Evolutionary conservation across 805 yeast genomes (phyloP), one percentile per base, ranked within the genome.

Genomic region (Saccharomyces paradoxus): DNA sequence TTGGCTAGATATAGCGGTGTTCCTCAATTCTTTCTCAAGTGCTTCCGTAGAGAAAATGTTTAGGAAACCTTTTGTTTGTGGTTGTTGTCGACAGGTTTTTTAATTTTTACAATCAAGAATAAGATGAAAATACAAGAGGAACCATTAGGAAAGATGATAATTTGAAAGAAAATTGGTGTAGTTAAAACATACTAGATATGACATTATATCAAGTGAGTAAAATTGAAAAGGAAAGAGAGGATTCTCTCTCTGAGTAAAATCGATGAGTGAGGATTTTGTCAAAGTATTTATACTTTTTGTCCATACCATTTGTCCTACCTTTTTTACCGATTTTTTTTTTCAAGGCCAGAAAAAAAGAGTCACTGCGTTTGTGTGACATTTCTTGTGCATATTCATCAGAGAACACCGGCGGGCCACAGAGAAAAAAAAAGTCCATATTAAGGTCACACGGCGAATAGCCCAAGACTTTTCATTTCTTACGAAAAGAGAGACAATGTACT

Each of bases 141-240:
- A 28, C 29, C 22, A 22, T 7, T 9, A 27, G 9, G 28, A 44
- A 50, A 27, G 48, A 53, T 41, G 54, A 53, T 56, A 54, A 48
- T 28, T 17, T 51, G 51, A 60, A 60, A 60, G 53, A 50, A 56
- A 60, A 60, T 51, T 60, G 57, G 59, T 59, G 49, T 59, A 53
- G 52, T 54, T 53, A 41, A 56, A 61, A 59, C 56, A 59, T 55
- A 54, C 60, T 37, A 17, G 44, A 29, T 24, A 37, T 37, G 44
- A 37, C 7, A 37, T 37, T 37, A 17, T 9, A n/a, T 6, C 17
- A 37, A 37, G 1, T 17, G 13, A 37, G n/a, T 17, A 17, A 3
- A 8, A n/a, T 17, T 6, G 17, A 8, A 2, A 17, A 7, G 4
- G 2, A 8, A 7, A 37, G 44, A 37, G 44, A 37, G 44, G 41